These are phyloP conservation scores for Podila clonocystis DNA, from an alignment of 192 early-diverging fungal genomes.

Conservation along the genomic window DNA sequence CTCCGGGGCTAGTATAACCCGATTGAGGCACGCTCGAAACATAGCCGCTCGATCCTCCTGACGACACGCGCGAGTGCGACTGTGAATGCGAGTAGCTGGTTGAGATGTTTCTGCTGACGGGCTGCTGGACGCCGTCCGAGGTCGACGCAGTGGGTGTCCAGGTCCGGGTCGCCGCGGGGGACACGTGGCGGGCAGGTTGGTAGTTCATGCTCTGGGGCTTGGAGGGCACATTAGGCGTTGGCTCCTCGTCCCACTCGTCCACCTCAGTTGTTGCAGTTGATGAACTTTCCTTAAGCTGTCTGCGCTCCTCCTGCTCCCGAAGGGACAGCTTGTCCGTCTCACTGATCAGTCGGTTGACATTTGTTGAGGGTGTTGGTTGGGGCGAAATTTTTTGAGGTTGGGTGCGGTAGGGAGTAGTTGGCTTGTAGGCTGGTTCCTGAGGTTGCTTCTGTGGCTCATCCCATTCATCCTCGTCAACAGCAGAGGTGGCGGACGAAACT, in stretches of 20 bases:
- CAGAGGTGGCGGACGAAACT: neutral
- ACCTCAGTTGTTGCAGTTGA: neutral
- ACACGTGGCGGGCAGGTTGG: constrained; percentile 27
- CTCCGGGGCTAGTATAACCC: neutral
- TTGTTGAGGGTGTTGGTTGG: constrained; percentile 4
- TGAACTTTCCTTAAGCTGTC: constrained; percentile 9
- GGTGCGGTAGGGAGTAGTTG: neutral
- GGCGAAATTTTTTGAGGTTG: constrained; percentile 11
- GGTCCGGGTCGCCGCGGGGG: constrained; percentile 43
- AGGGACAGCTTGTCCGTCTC: constrained; percentile 27
- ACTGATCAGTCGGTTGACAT: constrained; percentile 25
- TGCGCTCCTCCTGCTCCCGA: constrained; percentile 37
- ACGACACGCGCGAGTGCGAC: too few relatives aligned
- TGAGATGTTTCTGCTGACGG: neutral
- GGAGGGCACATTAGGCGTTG: constrained; percentile 38
- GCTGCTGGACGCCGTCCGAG: neutral
- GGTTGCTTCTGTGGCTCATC: constrained; percentile 3
- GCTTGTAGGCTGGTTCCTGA: neutral
- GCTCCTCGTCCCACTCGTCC: constrained; percentile 50
- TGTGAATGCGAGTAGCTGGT: neutral
- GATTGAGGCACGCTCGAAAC: neutral
- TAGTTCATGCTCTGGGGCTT: constrained; percentile 33
- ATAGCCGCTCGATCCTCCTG: too few relatives aligned
- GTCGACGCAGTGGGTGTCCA: constrained; percentile 20
- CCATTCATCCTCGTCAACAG: constrained; percentile 44